These are phyloP conservation scores for Phaffomyces opuntiae DNA, from an alignment of 805 yeast genomes.

Conservation along the genomic window DNA sequence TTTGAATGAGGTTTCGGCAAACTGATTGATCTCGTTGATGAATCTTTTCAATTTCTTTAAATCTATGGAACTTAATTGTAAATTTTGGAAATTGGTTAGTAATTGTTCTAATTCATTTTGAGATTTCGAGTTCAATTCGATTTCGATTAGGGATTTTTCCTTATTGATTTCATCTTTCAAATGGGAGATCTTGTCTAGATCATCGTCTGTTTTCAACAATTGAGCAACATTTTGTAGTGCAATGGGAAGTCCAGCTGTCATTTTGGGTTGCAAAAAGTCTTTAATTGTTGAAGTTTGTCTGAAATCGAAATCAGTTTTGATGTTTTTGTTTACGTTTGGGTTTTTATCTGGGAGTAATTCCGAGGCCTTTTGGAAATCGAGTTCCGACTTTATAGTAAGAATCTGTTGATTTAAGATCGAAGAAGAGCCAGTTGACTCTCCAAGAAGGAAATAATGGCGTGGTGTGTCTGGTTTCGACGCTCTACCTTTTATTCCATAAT, in stretches of 20 bases:
- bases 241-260: neutral
- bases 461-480: too few relatives aligned
- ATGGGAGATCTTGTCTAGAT: slow-evolving; percentile 45
- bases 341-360: too few relatives aligned
- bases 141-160: slow-evolving; percentile 70
- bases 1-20: slow-evolving; percentile 49
- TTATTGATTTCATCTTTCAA: slow-evolving; percentile 50
- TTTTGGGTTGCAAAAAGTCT: neutral
- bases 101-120: slow-evolving; percentile 51
- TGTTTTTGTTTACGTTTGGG: neutral
- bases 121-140: slow-evolving; percentile 32
- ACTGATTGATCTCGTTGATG: slow-evolving; percentile 36
- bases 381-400: too few relatives aligned
- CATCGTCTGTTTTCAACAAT: slow-evolving; percentile 35
- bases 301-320: neutral
- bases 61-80: slow-evolving; percentile 36
- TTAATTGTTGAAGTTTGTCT: too few relatives aligned
- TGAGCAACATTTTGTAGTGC: slow-evolving; percentile 26
- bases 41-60: slow-evolving; percentile 43
- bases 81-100: slow-evolving; percentile 33
- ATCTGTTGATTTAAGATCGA: too few relatives aligned
- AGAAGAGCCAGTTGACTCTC: too few relatives aligned
- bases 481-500: too few relatives aligned
- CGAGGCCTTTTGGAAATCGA: too few relatives aligned
- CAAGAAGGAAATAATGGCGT: too few relatives aligned